Evolutionary conservation across 2,329 filamentous ascomycete genomes (phyloP).

Genomic region (Cladosporium cucumerinum): DNA sequence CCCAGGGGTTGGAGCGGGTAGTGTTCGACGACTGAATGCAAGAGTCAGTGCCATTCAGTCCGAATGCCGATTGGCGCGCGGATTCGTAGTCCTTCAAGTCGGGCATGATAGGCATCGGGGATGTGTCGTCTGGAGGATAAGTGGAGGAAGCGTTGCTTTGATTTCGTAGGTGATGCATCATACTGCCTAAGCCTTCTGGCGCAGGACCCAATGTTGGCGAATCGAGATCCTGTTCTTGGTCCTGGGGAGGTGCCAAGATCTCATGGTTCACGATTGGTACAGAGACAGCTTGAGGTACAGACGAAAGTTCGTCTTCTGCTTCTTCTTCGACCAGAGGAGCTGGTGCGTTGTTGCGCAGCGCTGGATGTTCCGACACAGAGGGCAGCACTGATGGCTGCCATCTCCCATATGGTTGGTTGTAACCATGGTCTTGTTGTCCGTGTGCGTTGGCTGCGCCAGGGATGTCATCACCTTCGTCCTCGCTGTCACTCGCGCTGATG

Average conservation of each 20-base stretch:
- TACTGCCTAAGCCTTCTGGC: conserved; percentile 58
- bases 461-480: conserved; percentile 37
- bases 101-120: conserved; percentile 23
- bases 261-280: conserved; percentile 2
- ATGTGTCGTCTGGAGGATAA: conserved; percentile 51
- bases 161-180: conserved; percentile 68
- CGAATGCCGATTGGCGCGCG: conserved; percentile 16
- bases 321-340: conserved; percentile 29
- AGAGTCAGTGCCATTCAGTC: conserved; percentile 25
- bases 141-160: conserved; percentile 80
- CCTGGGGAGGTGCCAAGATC: background rate
- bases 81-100: conserved; percentile 23
- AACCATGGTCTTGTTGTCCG: conserved; percentile 24
- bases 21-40: conserved; percentile 48
- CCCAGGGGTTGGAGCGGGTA: conserved; percentile 54
- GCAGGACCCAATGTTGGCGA: conserved; percentile 76
- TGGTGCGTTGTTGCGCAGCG: conserved; percentile 28
- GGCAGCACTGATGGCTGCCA: conserved; percentile 33
- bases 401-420: conserved; percentile 24
- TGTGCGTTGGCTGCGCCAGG: conserved; percentile 20
- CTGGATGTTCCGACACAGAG: conserved; percentile 37
- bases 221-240: conserved; percentile 6
- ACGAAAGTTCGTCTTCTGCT: conserved; percentile 23
- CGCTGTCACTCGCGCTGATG: conserved; percentile 39
- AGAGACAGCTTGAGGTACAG: background rate